Evolutionary conservation across 495 filamentous ascomycete genomes (phyloP), one percentile per base, ranked within the genome.

Genomic region (Tricharina praecox): DNA sequence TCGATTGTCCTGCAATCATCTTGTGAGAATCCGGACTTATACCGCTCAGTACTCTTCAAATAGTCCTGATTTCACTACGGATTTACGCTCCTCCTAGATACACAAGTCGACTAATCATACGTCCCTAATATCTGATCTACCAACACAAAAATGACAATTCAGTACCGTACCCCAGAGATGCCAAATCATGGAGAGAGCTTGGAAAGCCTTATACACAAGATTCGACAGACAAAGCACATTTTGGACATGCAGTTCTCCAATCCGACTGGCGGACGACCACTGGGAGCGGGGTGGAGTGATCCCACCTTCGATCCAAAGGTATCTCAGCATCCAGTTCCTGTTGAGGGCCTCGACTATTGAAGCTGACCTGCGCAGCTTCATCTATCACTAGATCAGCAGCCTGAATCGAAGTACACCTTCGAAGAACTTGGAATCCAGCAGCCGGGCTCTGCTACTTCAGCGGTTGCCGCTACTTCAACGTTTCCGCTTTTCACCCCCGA

Each of bases 391-490:
- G 23, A 16, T 36, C 3, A 10, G 20, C 3, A 50, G 41, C 20
- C 24, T 18, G 11, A 23, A 26, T 0, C 40, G 8, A 46, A 26
- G 28, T 16, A 44, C 15, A 45, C 34, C 5, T 53, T 53, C 23
- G n/a, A 50, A 16, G 47, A 50, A 7, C 47, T 50, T 23, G 23
- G 32, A 0, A 49, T 53, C 18, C 10, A 19, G 7, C 37, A 24
- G 7, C 51, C 51, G 0, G 13, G 39, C 13, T 26, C 38, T 18
- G 40, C 51, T 15, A 18, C 48, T 18, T 50, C 51, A 13, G 47
- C 20, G 1, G 33, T 53, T 3, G 51, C 51, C n/a, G 47, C 26
- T 10, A 50, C 51, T 0, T 19, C 38, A 8, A 38, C 51, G 1
- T 53, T 53, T 16, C 47, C 47, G 0, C 40, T 50, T 5, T 53